Percentiles rank a stretch among this genome's conserved stretches.
These are phyloP conservation scores for Aspergillus tanneri DNA, from an alignment of 2,329 filamentous ascomycete species.

Conservation along the genomic window DNA sequence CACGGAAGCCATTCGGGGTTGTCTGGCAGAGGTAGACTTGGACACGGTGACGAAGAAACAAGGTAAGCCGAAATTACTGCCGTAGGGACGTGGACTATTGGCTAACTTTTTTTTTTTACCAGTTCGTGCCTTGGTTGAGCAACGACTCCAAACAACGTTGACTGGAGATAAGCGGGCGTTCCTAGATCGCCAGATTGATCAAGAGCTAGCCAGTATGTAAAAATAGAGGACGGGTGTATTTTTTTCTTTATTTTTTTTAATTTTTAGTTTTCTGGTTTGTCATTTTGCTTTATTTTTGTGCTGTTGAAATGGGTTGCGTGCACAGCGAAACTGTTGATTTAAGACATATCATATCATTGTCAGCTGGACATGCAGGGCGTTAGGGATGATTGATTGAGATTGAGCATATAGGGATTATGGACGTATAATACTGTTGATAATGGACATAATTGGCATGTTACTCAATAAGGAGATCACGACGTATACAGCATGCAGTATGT, in stretches of 20 bases:
- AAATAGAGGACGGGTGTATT: not conserved
- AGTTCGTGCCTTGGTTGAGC: constrained; percentile 84
- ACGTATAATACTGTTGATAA: constrained; percentile 9
- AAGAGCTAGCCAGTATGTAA: constrained; percentile 90
- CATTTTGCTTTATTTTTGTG: not conserved
- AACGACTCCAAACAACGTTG: constrained; percentile 86
- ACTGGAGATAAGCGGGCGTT: constrained; percentile 82
- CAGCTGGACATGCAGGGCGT: constrained; percentile 18
- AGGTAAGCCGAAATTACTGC: constrained; percentile 43
- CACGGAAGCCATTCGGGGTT: constrained; percentile 77
- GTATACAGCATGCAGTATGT: not conserved
- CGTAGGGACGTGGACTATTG: not conserved
- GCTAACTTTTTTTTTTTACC: constrained; percentile 1
- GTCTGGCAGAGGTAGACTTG: constrained; percentile 83
- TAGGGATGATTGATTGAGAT: constrained; percentile 8
- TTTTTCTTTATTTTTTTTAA: not conserved
- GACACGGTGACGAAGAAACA: constrained; percentile 99
- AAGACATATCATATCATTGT: constrained; percentile 7
- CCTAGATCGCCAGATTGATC: constrained; percentile 90
- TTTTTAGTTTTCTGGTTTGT: too few species aligned
- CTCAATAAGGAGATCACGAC: not conserved
- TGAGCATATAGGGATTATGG: constrained; percentile 10
- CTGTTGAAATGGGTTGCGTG: not conserved
- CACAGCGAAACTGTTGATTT: constrained; percentile 1
- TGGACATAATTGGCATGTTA: not conserved